phyloP scores from a whole-genome alignment of 2,329 filamentous ascomycete genomes.

The Hypoxylon sp. region DNA sequence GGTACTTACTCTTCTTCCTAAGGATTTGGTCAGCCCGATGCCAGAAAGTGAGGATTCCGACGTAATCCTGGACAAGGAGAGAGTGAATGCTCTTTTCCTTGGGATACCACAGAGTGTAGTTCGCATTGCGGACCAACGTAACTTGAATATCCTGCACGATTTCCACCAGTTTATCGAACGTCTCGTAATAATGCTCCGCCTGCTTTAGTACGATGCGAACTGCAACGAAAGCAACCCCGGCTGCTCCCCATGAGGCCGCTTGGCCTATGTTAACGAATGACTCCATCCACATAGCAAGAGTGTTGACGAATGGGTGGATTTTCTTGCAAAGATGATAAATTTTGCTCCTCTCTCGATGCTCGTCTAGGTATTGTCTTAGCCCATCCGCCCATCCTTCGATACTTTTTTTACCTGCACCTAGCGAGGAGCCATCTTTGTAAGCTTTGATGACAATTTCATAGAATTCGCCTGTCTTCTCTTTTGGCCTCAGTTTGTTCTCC shows the following conservation, averaged over 20 bases:
- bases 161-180: not conserved
- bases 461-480: not conserved
- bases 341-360: not conserved
- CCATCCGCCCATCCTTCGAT: not conserved
- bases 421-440: not conserved
- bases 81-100: not conserved
- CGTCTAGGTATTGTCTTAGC: not conserved
- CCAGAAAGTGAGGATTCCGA: conserved; percentile 16
- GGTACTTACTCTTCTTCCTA: conserved; percentile 33
- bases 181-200: not conserved
- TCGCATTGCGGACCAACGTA: not conserved
- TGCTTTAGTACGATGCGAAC: not conserved
- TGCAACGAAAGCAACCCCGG: not conserved
- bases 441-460: not conserved
- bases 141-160: not conserved
- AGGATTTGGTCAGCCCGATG: conserved; percentile 1
- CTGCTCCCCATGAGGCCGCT: not conserved
- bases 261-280: not conserved
- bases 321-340: not conserved
- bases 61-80: conserved; percentile 29
- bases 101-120: not conserved
- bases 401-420: not conserved
- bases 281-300: not conserved
- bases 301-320: not conserved
- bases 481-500: not conserved